phyloP scores from a whole-genome alignment of 176 grass and related monocot genomes.

The Hordeum vulgare region DNA sequence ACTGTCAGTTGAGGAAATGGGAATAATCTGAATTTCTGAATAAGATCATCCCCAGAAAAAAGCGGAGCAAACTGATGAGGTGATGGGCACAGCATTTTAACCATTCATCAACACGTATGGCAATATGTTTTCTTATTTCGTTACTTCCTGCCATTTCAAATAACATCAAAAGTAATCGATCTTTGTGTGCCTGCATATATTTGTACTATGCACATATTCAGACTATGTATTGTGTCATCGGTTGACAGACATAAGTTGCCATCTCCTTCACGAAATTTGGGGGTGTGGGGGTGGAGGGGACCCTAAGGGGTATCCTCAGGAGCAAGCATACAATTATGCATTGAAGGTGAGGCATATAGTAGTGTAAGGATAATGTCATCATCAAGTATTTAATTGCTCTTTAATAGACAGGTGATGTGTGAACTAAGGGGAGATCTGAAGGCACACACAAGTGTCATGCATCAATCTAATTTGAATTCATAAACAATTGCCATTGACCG shows the following conservation, averaged over 20 bases:
- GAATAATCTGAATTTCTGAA: neutral
- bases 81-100: neutral
- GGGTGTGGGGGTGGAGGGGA: neutral
- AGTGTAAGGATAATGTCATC: conserved; percentile 12
- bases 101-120: neutral
- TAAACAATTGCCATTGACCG: neutral
- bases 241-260: conserved; percentile 25
- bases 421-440: conserved; percentile 1
- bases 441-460: neutral
- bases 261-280: conserved; percentile 11
- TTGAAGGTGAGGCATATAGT: neutral
- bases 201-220: neutral
- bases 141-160: neutral
- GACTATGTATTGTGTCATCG: neutral
- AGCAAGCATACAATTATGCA: conserved; percentile 15
- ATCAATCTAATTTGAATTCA: neutral
- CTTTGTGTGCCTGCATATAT: neutral
- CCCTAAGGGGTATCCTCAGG: conserved; percentile 6
- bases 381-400: conserved; percentile 20
- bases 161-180: neutral
- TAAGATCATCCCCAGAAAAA: neutral
- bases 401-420: conserved; percentile 21
- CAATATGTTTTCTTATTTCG: neutral
- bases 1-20: neutral
- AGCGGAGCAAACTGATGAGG: neutral